Conservation (phyloP, 2,329 filamentous ascomycete species). For the Talaromyces sp. region DNA sequence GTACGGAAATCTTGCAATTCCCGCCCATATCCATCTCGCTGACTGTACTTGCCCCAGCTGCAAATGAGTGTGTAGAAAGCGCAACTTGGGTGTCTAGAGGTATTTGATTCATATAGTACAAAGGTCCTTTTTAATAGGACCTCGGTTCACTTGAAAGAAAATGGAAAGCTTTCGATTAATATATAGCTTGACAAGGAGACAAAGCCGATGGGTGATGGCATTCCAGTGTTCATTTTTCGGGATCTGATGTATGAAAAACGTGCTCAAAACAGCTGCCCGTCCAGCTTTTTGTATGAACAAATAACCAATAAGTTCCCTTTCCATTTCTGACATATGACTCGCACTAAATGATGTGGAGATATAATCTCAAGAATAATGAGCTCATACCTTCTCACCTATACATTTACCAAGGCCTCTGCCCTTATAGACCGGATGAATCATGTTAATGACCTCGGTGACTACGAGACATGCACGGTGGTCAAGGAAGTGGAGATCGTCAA, state of each 20-base stretch:
- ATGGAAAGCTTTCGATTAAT: neutral
- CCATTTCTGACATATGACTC: neutral
- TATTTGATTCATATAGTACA: slow-evolving; percentile 8
- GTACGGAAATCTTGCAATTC: slow-evolving; percentile 33
- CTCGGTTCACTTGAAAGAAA: neutral
- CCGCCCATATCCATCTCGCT: slow-evolving; percentile 22
- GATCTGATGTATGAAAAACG: neutral
- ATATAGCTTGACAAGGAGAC: neutral
- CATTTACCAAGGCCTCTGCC: neutral
- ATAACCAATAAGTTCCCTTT: neutral
- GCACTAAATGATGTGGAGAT: neutral
- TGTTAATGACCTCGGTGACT: neutral
- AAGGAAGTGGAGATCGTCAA: neutral
- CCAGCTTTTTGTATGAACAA: neutral
- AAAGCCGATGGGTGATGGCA: no score
- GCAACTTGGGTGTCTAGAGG: neutral
- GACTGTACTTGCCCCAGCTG: slow-evolving; percentile 8
- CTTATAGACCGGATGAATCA: neutral
- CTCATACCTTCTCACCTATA: slow-evolving; percentile 4
- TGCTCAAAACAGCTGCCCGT: neutral
- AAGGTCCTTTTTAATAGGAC: neutral
- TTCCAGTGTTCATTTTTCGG: neutral
- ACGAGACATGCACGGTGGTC: neutral
- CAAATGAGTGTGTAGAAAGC: neutral
- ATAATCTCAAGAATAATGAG: no score